Percentiles rank a stretch among this genome's conserved stretches.
phyloP scores from a whole-genome alignment of 176 grass and related monocot genomes.

The Cymbopogon citratus region DNA sequence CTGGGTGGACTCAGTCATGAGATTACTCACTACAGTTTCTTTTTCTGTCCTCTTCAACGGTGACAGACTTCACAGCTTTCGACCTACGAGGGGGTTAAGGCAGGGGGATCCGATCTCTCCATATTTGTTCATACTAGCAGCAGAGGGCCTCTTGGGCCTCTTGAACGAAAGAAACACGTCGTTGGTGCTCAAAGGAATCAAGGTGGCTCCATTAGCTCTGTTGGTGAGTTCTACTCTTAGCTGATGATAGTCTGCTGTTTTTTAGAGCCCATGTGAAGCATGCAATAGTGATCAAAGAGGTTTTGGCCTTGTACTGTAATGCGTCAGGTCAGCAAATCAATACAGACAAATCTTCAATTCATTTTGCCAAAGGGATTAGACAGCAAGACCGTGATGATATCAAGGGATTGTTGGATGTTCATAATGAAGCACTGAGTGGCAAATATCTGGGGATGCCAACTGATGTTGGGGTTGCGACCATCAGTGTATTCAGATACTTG shows the following conservation, averaged over 20 bases:
- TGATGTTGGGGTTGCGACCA: background rate
- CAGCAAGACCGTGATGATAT: too few species aligned
- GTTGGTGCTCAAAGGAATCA: background rate
- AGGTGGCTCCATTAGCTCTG: background rate
- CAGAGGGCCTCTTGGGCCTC: background rate
- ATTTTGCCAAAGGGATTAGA: too few species aligned
- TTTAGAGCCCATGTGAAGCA: background rate
- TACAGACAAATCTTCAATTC: too few species aligned
- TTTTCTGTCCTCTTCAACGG: background rate
- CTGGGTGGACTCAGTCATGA: too few species aligned
- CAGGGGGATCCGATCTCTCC: background rate
- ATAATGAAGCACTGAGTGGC: background rate
- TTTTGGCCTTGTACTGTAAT: too few species aligned
- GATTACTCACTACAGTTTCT: background rate
- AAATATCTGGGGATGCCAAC: background rate
- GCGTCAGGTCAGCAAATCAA: background rate
- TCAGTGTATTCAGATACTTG: background rate
- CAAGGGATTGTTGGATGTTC: background rate
- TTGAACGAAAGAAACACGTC: background rate
- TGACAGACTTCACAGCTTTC: fast-evolving
- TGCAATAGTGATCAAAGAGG: background rate
- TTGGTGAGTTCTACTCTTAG: background rate
- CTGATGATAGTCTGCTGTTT: background rate
- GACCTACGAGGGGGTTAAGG: background rate
- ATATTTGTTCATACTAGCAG: background rate